Conservation (phyloP, 2,329 filamentous ascomycete species). For the Thielaviopsis cerberus region DNA sequence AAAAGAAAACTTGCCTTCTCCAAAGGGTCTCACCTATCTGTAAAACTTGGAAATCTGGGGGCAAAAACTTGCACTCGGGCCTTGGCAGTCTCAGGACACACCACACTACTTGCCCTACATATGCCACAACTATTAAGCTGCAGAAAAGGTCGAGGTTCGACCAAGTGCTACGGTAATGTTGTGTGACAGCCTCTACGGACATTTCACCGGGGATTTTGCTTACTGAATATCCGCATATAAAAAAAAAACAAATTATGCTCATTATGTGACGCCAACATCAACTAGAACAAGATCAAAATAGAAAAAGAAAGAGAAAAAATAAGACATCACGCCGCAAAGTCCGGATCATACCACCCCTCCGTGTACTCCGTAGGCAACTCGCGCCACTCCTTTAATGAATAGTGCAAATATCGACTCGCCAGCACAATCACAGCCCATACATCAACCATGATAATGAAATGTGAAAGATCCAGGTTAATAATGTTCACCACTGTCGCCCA, state of each 20-base stretch:
- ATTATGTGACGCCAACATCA: not conserved
- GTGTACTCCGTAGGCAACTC: not conserved
- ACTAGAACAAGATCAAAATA: not conserved
- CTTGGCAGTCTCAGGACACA: not conserved
- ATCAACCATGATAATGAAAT: conserved; percentile 7
- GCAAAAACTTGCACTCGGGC: not conserved
- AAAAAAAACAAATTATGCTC: too few relatives aligned
- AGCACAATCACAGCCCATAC: conserved; percentile 7
- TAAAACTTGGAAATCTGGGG: not conserved
- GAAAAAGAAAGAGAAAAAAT: not conserved
- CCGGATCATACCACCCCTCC: not conserved
- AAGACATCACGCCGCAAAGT: not conserved
- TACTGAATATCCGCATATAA: not conserved
- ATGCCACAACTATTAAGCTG: not conserved
- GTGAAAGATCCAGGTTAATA: conserved; percentile 18
- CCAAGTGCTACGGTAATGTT: not conserved
- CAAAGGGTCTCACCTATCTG: too few relatives aligned
- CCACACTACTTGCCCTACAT: too few relatives aligned
- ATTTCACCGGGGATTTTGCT: not conserved
- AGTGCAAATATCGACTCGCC: conserved; percentile 7
- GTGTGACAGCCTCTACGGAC: not conserved
- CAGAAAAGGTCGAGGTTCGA: not conserved
- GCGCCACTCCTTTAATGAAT: conserved; percentile 8
- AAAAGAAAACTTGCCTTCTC: not conserved
- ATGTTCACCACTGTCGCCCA: conserved; percentile 18